phyloP scores from a whole-genome alignment of 148 eudicot species.

The Rhododendron ferrugineum region DNA sequence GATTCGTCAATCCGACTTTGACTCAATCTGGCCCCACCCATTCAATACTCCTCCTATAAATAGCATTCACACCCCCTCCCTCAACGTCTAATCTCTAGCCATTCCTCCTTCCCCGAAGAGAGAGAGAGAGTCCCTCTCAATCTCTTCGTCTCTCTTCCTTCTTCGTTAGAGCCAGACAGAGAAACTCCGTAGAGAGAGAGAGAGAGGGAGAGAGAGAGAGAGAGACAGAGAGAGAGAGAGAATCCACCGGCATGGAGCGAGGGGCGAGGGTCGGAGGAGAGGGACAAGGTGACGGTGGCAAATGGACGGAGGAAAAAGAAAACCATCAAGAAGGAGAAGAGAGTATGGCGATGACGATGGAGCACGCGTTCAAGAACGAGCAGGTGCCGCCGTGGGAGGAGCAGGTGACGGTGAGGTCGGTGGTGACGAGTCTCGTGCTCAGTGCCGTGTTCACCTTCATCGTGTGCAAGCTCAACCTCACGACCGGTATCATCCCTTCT shows the following conservation, averaged over 20 bases:
- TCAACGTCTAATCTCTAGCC: background rate
- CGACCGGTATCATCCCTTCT: conserved; percentile 35
- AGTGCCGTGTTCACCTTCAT: conserved; percentile 28
- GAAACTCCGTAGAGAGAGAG: background rate
- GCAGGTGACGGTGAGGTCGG: conserved; percentile 27
- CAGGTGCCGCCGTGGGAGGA: conserved; percentile 33
- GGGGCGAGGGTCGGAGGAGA: background rate
- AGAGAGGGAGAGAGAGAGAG: too few relatives aligned
- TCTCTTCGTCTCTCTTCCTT: background rate
- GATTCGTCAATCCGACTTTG: background rate
- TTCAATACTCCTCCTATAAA: background rate
- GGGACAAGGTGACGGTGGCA: too few relatives aligned
- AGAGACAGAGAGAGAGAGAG: background rate
- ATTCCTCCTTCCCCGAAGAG: background rate
- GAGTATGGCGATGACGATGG: conserved; percentile 6
- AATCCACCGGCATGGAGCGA: background rate
- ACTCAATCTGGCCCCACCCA: background rate
- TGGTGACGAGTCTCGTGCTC: conserved; percentile 21
- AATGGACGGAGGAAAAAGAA: background rate
- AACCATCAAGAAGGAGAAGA: too few relatives aligned
- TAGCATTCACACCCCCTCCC: background rate
- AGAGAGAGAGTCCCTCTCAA: background rate
- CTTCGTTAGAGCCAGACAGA: background rate
- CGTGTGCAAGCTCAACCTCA: conserved; percentile 30
- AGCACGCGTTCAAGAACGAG: conserved; percentile 13